Evolutionary conservation across 1,284 basidiomycete species (phyloP), one percentile per base, ranked within the genome.

Genomic region (Dichomitus squalens): DNA sequence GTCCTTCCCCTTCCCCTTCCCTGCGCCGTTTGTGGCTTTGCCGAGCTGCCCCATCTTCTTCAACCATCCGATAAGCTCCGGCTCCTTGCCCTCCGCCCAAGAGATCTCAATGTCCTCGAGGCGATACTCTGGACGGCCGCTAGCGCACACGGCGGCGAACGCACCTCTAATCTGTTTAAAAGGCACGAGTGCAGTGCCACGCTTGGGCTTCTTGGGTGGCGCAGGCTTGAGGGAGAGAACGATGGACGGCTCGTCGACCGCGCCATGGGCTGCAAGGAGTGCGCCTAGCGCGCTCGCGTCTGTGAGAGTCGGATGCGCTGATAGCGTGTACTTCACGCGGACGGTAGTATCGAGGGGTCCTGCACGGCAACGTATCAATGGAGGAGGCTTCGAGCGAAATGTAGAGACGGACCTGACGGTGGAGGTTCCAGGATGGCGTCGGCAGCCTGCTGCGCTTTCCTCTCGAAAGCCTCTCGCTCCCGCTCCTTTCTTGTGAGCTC

Each of bases 101-200:
- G 71, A 70, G 3, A 76, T 82, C 77, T 81, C 80, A 1, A 79
- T 69, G n/a, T 76, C 77, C 7, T 70, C 69, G 29, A 80, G 51
- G 0, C 74, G 74, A 20, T 66, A 72, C 25, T 82, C 81, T 14
- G 72, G 72, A 21, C 75, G 73, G 1, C 81, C 82, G 53, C 81
- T 86, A 0, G 84, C 84, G 67, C 83, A 83, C 2, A 91, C 84
- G 2, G 83, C 87, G 1, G 83, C 86, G 66, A 90, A 90, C 0
- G 90, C 90, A 47, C 87, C 82, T 1, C 84, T 80, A 47, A 92
- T 86, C 61, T 86, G 86, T 53, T 83, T 81, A 70, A 92, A 93
- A 2, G 88, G 85, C 0, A 92, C 82, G 3, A 90, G 76, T 0
- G 90, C 91, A 7, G 79, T 89, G 1, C 82, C 87, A 36, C 79